Percentiles rank a stretch among this genome's conserved stretches.
Conservation (phyloP, 202 grass and related monocot species). For the Musa balbisiana region DNA sequence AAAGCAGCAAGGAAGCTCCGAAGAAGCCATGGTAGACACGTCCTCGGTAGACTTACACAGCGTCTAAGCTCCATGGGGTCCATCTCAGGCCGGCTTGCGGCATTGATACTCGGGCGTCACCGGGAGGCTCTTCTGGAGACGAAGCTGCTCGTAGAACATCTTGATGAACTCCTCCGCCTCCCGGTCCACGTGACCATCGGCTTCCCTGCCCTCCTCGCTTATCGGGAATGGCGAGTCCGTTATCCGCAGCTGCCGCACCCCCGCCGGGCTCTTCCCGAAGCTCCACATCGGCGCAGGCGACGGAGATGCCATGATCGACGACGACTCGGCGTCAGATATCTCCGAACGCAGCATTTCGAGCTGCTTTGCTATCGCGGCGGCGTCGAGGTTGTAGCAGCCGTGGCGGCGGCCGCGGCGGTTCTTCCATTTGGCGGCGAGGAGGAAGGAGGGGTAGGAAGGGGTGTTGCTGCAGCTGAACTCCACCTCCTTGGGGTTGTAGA, state of each 20-base stretch:
- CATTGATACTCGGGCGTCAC: conserved; percentile 44
- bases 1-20: neutral
- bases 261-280: conserved; percentile 47
- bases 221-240: conserved; percentile 78
- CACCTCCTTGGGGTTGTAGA: conserved; percentile 32
- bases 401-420: conserved; percentile 14
- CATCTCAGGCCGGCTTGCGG: conserved; percentile 30
- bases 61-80: neutral
- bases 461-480: conserved; percentile 97
- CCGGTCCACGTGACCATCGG: conserved; percentile 35
- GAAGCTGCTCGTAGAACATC: conserved; percentile 86
- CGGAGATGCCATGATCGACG: conserved; percentile 18
- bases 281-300: conserved; percentile 49
- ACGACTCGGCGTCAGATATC: neutral
- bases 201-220: conserved; percentile 28
- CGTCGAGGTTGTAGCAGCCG: conserved; percentile 38
- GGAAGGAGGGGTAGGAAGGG: conserved; percentile 47
- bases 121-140: conserved; percentile 45
- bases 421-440: conserved; percentile 30
- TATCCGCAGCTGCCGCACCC: conserved; percentile 54
- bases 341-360: conserved; percentile 59
- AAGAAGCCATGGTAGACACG: no score
- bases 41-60: neutral
- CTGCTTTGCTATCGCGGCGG: conserved; percentile 50
- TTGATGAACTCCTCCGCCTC: conserved; percentile 80